Evolutionary conservation across 1,139 yeast species (phyloP).

Genomic region (Blastobotrys aristatus): DNA sequence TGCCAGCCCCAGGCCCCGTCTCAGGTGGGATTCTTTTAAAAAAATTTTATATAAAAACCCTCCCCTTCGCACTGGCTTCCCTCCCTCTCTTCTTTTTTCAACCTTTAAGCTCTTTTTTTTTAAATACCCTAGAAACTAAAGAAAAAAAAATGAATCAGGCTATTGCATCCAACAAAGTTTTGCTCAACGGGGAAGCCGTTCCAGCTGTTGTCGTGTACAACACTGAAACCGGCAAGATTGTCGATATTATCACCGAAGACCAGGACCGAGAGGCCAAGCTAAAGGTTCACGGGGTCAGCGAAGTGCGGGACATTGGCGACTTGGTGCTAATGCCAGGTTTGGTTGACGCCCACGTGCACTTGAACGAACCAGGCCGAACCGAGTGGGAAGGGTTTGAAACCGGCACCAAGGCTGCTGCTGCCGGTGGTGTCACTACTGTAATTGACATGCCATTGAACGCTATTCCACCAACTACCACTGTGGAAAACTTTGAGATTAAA

Average conservation of each 20-base stretch:
- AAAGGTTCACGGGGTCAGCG: conserved; percentile 23
- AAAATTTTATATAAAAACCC: background rate
- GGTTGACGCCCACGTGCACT: conserved; percentile 89
- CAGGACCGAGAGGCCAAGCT: conserved; percentile 33
- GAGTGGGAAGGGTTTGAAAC: conserved; percentile 96
- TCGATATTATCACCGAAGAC: conserved; percentile 43
- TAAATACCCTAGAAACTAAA: background rate
- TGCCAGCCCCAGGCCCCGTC: no score
- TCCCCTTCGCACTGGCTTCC: background rate
- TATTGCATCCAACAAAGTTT: conserved; percentile 60
- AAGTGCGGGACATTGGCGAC: conserved; percentile 55
- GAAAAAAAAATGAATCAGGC: conserved; percentile 36
- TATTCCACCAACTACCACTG: conserved; percentile 88
- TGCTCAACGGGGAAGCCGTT: conserved; percentile 44
- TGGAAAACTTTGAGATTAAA: conserved; percentile 68
- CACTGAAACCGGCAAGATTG: conserved; percentile 69
- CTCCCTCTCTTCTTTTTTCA: background rate
- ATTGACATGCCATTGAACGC: conserved; percentile 96
- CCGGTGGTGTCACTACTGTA: conserved; percentile 95
- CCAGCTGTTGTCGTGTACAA: conserved; percentile 72
- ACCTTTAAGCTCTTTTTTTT: background rate
- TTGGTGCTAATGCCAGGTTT: conserved; percentile 76
- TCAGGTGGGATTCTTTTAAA: no score
- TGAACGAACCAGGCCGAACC: conserved; percentile 91
- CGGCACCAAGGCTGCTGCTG: conserved; percentile 87